Conservation (phyloP, 1,139 yeast species). For the Geotrichum europaeum region DNA sequence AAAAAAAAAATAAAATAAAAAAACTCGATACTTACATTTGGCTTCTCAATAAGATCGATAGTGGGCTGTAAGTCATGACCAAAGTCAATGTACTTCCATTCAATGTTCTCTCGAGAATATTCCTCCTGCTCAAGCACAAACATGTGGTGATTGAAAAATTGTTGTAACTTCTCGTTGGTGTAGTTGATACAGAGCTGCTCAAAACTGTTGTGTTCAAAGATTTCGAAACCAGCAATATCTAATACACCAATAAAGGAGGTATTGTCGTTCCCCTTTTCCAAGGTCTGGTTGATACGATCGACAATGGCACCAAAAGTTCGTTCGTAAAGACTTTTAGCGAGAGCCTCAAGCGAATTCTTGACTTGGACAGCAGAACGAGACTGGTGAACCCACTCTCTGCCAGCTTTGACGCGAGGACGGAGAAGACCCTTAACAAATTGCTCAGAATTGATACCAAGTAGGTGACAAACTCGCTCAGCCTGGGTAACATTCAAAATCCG, state of each 20-base stretch:
- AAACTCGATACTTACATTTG: slow-evolving; percentile 24
- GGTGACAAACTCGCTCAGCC: slow-evolving; percentile 49
- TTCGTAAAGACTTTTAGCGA: slow-evolving; percentile 83
- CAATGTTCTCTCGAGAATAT: slow-evolving; percentile 84
- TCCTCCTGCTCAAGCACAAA: slow-evolving; percentile 96
- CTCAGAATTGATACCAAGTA: slow-evolving; percentile 58
- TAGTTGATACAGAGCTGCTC: slow-evolving; percentile 96
- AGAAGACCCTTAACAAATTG: slow-evolving; percentile 56
- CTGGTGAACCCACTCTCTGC: slow-evolving; percentile 77
- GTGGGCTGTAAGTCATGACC: slow-evolving; percentile 97
- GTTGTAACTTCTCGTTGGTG: slow-evolving; percentile 93
- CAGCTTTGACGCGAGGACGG: slow-evolving; percentile 85
- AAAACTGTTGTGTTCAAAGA: slow-evolving; percentile 82
- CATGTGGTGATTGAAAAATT: slow-evolving; percentile 96
- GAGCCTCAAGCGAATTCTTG: slow-evolving; percentile 73
- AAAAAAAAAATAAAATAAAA: not conserved
- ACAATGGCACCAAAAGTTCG: slow-evolving; percentile 75
- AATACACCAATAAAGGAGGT: slow-evolving; percentile 80
- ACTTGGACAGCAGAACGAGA: slow-evolving; percentile 79
- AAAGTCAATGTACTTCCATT: slow-evolving; percentile 94
- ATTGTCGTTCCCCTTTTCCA: slow-evolving; percentile 41
- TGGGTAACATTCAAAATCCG: slow-evolving; percentile 51
- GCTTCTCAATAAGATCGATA: slow-evolving; percentile 79
- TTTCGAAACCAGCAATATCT: slow-evolving; percentile 97
- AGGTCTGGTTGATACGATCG: slow-evolving; percentile 64